Conservation (phyloP, 352 stramenopile species). For the Elongisporangium undulatum region DNA sequence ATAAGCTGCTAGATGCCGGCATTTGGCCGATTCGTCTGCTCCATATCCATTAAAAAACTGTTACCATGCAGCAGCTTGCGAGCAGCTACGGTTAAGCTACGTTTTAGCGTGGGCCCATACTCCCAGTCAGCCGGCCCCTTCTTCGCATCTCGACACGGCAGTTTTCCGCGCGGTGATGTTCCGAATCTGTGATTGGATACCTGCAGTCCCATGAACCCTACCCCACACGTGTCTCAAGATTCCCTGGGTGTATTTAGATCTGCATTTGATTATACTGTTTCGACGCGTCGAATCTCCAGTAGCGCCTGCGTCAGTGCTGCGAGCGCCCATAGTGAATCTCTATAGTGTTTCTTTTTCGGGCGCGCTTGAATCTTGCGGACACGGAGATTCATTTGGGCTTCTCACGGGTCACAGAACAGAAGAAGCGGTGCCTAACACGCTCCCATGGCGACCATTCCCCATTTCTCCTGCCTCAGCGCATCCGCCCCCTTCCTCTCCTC, state of each 20-base stretch:
- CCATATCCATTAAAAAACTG: neutral
- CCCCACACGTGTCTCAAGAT: neutral
- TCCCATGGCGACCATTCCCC: constrained; percentile 16
- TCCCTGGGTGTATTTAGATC: neutral
- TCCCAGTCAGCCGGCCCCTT: neutral
- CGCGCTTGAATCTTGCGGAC: constrained; percentile 22
- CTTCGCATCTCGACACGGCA: neutral
- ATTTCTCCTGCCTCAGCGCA: constrained; percentile 2
- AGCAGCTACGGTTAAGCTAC: neutral
- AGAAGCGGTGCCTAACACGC: neutral
- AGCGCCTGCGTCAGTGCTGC: neutral
- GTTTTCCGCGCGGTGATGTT: neutral
- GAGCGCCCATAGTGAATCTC: constrained; percentile 19
- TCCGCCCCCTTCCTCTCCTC: constrained; percentile 3
- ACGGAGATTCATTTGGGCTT: constrained; percentile 4
- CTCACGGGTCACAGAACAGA: neutral
- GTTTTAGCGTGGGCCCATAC: neutral
- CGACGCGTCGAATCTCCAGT: constrained; percentile 1
- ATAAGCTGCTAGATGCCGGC: neutral
- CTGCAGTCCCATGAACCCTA: neutral
- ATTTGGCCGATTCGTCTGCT: neutral
- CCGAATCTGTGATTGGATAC: neutral
- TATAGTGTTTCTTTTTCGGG: constrained; percentile 57
- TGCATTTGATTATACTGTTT: neutral
- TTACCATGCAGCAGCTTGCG: too few relatives aligned